Conservation (phyloP, 257 asterid species). For the Ballota nigra region DNA sequence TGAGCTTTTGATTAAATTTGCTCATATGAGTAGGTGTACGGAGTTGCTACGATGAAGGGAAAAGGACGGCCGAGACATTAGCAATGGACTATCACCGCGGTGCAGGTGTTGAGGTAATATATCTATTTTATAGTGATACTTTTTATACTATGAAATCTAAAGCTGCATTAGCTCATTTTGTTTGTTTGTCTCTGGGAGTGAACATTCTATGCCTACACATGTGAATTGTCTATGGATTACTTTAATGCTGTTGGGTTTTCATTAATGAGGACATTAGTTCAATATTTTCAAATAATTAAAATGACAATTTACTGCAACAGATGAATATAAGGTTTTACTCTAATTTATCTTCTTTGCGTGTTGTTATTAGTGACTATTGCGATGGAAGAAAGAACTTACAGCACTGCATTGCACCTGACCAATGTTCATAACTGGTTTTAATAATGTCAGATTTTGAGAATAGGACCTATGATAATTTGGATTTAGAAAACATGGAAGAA, state of each 20-base stretch:
- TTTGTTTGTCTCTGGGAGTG: background rate
- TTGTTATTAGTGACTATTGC: too few relatives aligned
- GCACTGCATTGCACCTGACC: background rate
- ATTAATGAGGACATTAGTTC: background rate
- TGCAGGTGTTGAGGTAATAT: constrained; percentile 64
- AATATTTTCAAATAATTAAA: background rate
- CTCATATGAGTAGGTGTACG: constrained; percentile 49
- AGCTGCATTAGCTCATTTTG: background rate
- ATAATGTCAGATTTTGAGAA: background rate
- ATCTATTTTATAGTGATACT: background rate
- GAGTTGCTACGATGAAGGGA: constrained; percentile 88
- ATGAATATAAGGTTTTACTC: background rate
- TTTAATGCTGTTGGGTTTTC: background rate
- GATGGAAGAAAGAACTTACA: background rate
- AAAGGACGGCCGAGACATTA: constrained; percentile 76
- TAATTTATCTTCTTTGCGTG: background rate
- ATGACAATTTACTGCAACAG: background rate
- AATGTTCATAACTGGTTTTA: background rate
- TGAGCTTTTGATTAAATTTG: background rate
- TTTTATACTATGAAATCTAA: background rate
- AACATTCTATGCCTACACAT: background rate
- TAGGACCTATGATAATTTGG: background rate
- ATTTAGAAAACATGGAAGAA: too few relatives aligned
- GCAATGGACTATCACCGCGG: constrained; percentile 90
- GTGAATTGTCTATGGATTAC: background rate